phyloP scores from a whole-genome alignment of 2,329 filamentous ascomycete genomes.

The Penicillium concentricum region DNA sequence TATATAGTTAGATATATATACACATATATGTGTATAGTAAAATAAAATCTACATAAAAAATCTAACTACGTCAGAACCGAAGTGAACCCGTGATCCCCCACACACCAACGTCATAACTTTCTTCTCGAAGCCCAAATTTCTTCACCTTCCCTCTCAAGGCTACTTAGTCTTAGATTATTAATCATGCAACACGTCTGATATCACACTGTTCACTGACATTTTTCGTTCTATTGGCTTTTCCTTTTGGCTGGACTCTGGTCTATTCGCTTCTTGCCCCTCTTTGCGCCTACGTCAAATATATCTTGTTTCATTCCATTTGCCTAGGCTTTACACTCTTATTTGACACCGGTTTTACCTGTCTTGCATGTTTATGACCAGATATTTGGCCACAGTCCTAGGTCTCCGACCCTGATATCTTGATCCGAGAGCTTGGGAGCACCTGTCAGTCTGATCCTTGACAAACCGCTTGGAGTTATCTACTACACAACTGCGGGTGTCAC shows the following conservation, averaged over 20 bases:
- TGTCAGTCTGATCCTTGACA: neutral
- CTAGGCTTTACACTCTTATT: neutral
- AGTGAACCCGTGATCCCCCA: conserved; percentile 24
- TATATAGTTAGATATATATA: too few relatives aligned
- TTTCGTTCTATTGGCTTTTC: conserved; percentile 1
- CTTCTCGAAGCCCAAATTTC: conserved; percentile 20
- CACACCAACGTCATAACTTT: conserved; percentile 28
- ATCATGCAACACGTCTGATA: conserved; percentile 21
- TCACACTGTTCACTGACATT: conserved; percentile 8
- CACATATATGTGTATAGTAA: too few relatives aligned
- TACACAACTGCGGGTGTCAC: neutral
- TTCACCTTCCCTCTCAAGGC: conserved; percentile 10
- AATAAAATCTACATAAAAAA: neutral
- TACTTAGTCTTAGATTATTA: conserved; percentile 13
- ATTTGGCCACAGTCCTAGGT: neutral
- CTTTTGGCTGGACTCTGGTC: conserved; percentile 18
- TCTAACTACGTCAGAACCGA: conserved; percentile 13
- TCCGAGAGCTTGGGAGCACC: neutral
- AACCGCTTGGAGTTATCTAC: neutral
- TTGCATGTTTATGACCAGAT: neutral
- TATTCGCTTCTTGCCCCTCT: conserved; percentile 18
- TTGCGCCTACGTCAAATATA: conserved; percentile 4
- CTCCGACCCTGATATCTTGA: neutral
- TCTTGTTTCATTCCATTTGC: neutral
- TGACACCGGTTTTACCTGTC: neutral